phyloP scores from a whole-genome alignment of 2,329 filamentous ascomycete species.

The Fusarium luffae region DNA sequence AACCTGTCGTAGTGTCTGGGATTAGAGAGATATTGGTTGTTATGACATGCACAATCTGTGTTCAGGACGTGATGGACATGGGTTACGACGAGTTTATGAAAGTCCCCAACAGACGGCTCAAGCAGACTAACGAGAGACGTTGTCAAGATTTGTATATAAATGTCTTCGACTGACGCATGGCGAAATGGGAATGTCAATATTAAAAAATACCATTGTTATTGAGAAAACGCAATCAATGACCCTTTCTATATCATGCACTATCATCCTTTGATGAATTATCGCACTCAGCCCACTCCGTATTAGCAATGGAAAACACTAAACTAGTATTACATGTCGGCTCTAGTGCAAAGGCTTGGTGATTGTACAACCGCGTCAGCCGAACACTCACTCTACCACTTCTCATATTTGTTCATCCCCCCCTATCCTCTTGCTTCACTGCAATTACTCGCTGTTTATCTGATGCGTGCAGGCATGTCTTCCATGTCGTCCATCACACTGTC shows the following conservation, averaged over 20 bases:
- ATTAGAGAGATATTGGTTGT: slow-evolving; percentile 21
- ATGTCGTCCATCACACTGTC: slow-evolving; percentile 57
- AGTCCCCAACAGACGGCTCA: slow-evolving; percentile 5
- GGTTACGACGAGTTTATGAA: not conserved
- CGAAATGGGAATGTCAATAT: not conserved
- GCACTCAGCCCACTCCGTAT: not conserved
- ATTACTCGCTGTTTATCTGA: slow-evolving; percentile 9
- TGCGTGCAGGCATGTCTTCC: slow-evolving; percentile 55
- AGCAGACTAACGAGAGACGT: slow-evolving; percentile 32
- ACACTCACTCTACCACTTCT: slow-evolving; percentile 5
- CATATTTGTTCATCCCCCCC: not conserved
- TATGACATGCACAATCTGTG: slow-evolving; percentile 8
- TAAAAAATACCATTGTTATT: not conserved
- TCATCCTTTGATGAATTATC: not conserved
- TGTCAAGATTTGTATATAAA: slow-evolving; percentile 8
- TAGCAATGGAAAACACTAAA: slow-evolving; percentile 4
- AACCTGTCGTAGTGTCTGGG: slow-evolving; percentile 20
- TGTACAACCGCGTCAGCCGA: slow-evolving; percentile 20
- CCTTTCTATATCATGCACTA: slow-evolving; percentile 12
- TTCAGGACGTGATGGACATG: not conserved
- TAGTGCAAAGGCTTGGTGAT: slow-evolving; percentile 2
- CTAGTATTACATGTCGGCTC: slow-evolving; percentile 29
- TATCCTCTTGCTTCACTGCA: not conserved
- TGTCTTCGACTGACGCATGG: not conserved
- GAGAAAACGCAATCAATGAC: slow-evolving; percentile 5